Conservation (phyloP, 208 protist genomes). For the Wallacemonas sp. region DNA sequence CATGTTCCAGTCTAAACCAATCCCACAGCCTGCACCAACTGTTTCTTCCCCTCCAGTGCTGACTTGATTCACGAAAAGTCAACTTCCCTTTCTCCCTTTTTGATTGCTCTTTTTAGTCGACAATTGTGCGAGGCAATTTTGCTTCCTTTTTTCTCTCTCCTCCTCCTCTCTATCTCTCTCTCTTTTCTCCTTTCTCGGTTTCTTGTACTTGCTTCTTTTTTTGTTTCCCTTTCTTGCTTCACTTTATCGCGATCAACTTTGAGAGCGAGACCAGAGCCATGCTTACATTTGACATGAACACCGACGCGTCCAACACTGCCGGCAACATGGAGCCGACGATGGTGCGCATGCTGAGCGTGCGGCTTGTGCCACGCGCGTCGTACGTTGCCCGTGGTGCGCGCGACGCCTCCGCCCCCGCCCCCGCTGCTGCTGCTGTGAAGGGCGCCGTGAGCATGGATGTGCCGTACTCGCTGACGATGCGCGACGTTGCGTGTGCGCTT, state of each 20-base stretch:
- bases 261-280: too few relatives aligned
- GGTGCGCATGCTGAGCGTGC: constrained; percentile 15
- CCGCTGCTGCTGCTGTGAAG: background rate
- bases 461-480: constrained; percentile 10
- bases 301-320: background rate
- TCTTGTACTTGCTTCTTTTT: constrained; percentile 1
- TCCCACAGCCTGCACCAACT: too few relatives aligned
- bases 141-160: background rate
- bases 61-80: background rate
- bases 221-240: background rate
- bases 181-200: constrained; percentile 1
- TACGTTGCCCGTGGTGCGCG: constrained; percentile 1
- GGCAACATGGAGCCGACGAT: constrained; percentile 5
- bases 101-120: background rate
- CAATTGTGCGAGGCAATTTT: background rate
- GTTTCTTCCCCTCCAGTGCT: too few relatives aligned
- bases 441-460: constrained; percentile 2
- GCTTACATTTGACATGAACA: background rate
- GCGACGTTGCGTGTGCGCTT: background rate
- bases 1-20: constrained; percentile 12
- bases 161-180: constrained; percentile 15
- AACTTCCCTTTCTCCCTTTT: constrained; percentile 2
- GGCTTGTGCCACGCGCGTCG: constrained; percentile 1
- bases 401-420: too few relatives aligned
- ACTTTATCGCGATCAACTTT: too few relatives aligned